Base-by-base conservation (phyloP, 768 basidiomycete genomes). In the Cystofilobasidium capitatum region DNA sequence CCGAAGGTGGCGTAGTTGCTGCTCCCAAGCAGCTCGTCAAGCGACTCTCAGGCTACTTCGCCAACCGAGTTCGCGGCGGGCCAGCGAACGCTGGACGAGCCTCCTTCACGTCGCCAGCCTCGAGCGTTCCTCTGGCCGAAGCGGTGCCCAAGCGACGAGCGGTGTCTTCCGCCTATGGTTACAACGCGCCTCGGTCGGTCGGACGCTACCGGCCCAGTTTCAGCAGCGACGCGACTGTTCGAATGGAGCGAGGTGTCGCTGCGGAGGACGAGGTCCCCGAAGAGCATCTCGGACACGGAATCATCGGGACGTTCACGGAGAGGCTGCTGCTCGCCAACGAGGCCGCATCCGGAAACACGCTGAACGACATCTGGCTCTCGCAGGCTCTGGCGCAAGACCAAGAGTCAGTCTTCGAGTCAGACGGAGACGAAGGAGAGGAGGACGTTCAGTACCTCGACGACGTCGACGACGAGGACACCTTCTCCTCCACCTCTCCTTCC, bases 351-450 rank as follows among this genome's bases (percentile, higher is more conserved):
- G 93, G 90, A 45, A 61, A 61, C 65, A 91, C 87, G 71, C 89
- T 99, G 73, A 89, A 91, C 29, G 94, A 97, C 77, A 80, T 99
- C 26, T 99, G 96, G 96, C 90, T 98, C 61, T 91, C 91, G 6
- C 88, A 93, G 24, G 96, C 94, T 8, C 90, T 94, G 79, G 96
- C 94, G 69, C 90, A 87, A 36, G 92, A 94, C 74, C 88, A 74
- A 8, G 75, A 75, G 49, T 69, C 68, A 2, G 76, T 78, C 2
- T 77, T 78, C 49, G 77, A 77, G 9, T 51, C 47, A 2, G 77
- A 88, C 72, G 91, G 92, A 71, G 86, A 91, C 65, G 85, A 86
- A 3, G 88, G 88, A 69, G 84, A 85, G 71, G 79, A 78, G 14
- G 86, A 85, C 65, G 64, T 60, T 3, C 45, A 39, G 12, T 84